Evolutionary conservation across 208 protist species (phyloP).

Genomic region (Naegleria gruberi): DNA sequence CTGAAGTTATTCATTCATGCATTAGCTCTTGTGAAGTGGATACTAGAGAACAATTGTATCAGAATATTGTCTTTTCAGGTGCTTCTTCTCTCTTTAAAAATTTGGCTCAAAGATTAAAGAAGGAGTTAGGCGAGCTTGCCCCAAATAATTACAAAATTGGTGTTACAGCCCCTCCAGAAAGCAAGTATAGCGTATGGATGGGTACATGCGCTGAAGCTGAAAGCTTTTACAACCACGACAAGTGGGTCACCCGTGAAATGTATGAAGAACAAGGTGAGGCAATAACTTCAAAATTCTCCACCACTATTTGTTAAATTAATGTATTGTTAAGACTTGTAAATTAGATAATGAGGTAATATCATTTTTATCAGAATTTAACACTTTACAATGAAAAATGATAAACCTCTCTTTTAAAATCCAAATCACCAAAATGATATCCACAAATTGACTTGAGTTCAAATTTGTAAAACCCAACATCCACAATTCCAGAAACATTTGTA

Average conservation of each 20-base stretch:
- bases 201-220: constrained; percentile 45
- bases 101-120: constrained; percentile 88
- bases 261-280: constrained; percentile 67
- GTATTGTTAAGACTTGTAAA: no score
- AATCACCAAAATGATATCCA: no score
- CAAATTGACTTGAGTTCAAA: no score
- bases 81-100: constrained; percentile 91
- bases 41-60: constrained; percentile 87
- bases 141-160: constrained; percentile 93
- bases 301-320: no score
- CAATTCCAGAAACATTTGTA: no score
- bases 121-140: constrained; percentile 83
- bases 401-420: no score
- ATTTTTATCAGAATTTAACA: no score
- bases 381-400: no score
- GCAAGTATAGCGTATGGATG: constrained; percentile 93
- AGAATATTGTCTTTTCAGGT: constrained; percentile 87
- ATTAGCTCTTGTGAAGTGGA: constrained; percentile 87
- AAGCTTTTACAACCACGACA: not conserved
- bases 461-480: no score
- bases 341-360: no score
- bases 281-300: no score
- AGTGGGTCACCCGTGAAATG: constrained; percentile 57
- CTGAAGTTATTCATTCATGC: constrained; percentile 39
- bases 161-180: constrained; percentile 86